Evolutionary conservation across 1,139 yeast species (phyloP).

Genomic region (Torulaspora globosa): DNA sequence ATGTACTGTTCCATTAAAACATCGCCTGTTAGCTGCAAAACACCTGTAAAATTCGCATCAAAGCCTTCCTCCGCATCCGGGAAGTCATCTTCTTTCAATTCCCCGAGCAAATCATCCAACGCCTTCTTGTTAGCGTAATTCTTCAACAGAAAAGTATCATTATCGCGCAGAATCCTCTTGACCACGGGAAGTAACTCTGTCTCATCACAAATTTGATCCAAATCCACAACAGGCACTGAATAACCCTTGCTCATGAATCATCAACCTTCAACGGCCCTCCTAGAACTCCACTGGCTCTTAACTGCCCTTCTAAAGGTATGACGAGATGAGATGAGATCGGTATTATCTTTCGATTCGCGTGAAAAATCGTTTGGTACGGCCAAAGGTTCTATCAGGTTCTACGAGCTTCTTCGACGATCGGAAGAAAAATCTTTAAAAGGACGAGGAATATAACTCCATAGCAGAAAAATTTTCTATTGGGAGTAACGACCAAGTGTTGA

Average conservation of each 20-base stretch:
- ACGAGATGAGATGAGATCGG: constrained; percentile 6
- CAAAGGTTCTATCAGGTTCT: constrained; percentile 4
- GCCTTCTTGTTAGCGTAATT: constrained; percentile 31
- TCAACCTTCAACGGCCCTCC: not conserved
- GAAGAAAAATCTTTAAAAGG: constrained; percentile 3
- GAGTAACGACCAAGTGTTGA: not conserved
- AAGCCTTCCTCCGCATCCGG: constrained; percentile 23
- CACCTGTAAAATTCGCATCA: constrained; percentile 33
- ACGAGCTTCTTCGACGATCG: constrained; percentile 4
- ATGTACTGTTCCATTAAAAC: constrained; percentile 31
- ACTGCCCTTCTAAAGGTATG: not conserved
- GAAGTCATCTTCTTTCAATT: constrained; percentile 9
- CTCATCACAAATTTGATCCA: constrained; percentile 27
- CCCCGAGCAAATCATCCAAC: constrained; percentile 17
- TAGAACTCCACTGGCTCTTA: not conserved
- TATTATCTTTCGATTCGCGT: not conserved
- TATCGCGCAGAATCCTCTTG: constrained; percentile 19
- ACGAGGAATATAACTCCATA: not conserved
- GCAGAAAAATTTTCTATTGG: constrained; percentile 2
- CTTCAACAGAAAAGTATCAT: constrained; percentile 31
- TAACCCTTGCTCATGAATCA: constrained; percentile 5
- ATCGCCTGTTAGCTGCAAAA: constrained; percentile 17
- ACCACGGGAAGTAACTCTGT: constrained; percentile 26
- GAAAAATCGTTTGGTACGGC: not conserved
- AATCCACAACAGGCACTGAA: constrained; percentile 26